phyloP scores from a whole-genome alignment of 257 asterid species.

The Capsicum pubescens region DNA sequence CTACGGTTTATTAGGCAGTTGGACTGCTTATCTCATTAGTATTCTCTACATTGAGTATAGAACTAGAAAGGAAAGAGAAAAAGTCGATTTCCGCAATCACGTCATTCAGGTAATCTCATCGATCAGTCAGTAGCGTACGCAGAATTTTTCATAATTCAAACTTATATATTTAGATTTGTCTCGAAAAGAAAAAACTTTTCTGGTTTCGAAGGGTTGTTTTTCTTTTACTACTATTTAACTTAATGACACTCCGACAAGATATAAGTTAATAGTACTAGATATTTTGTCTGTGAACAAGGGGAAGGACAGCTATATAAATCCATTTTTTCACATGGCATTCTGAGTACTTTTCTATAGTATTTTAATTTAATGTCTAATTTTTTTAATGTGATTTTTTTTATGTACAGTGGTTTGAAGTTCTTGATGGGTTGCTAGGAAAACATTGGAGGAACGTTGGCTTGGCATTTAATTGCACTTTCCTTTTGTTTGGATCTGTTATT shows the following conservation, averaged over 20 bases:
- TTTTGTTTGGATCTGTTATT: constrained; percentile 93
- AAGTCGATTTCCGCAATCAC: constrained; percentile 84
- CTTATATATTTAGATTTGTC: no score
- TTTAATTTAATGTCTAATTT: background rate
- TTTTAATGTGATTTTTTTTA: background rate
- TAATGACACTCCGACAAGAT: background rate
- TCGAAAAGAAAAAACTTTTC: background rate
- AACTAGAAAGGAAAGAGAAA: constrained; percentile 84
- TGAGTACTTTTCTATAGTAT: constrained; percentile 1
- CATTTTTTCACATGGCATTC: constrained; percentile 38
- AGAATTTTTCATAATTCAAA: background rate
- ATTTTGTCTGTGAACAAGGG: background rate
- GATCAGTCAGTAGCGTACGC: background rate
- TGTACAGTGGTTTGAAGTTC: constrained; percentile 91
- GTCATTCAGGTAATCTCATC: constrained; percentile 72
- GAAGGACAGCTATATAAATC: constrained; percentile 1
- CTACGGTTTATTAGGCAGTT: constrained; percentile 81
- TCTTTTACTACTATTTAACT: background rate
- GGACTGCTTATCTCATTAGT: constrained; percentile 92
- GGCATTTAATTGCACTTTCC: constrained; percentile 95
- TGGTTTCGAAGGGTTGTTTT: background rate
- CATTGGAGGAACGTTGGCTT: constrained; percentile 98
- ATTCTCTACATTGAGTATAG: constrained; percentile 81
- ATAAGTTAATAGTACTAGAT: background rate
- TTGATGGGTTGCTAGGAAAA: constrained; percentile 89